Base-by-base conservation (phyloP, 441 rosid genomes). In the Syzygium syzygioides region DNA sequence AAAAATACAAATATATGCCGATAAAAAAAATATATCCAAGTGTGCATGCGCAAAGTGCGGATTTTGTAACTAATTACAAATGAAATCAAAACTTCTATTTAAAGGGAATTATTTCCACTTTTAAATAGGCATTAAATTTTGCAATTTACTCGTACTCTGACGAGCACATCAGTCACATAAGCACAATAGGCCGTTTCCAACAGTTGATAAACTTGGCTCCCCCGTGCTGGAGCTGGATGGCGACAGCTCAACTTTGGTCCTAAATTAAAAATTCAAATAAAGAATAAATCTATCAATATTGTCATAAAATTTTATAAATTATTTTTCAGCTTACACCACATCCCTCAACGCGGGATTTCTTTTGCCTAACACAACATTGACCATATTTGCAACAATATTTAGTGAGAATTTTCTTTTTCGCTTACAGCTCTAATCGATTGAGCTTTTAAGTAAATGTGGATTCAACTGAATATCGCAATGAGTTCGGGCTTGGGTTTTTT, bases 381-480 rank as follows among this genome's bases (percentile, higher is more conserved):
- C 15, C 48, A 71, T 71, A 34, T 34, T 71, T 34, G 79, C 48
- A 4, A 4, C 25, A 68, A 34, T 68, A 34, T 68, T 19, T 68
- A 32, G 5, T 19, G 1, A n/a, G 8, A 34, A 0, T 0, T n/a
- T 62, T 32, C 9, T 34, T 34, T 68, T 34, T 56, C n/a, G n/a
- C n/a, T n/a, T n/a, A 34, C 4, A 12, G 10, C 25, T 68, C 7
- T 68, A 34, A 34, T 68, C 14, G 3, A 0, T 62, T 14, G 30
- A 62, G 26, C 26, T 3, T 68, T 68, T 34, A 23, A 34, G 11
- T 37, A 28, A 30, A 62, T 3, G 12, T 71, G 50, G 6, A 37
- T 34, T 4, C 9, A 20, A 37, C 4, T 37, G 2, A 0, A 37
- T 71, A 71, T 37, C 1, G 0, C 6, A 71, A 71, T 5, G 3